phyloP scores from a whole-genome alignment of 1,284 basidiomycete genomes.

The Ceratobasidium sp. region DNA sequence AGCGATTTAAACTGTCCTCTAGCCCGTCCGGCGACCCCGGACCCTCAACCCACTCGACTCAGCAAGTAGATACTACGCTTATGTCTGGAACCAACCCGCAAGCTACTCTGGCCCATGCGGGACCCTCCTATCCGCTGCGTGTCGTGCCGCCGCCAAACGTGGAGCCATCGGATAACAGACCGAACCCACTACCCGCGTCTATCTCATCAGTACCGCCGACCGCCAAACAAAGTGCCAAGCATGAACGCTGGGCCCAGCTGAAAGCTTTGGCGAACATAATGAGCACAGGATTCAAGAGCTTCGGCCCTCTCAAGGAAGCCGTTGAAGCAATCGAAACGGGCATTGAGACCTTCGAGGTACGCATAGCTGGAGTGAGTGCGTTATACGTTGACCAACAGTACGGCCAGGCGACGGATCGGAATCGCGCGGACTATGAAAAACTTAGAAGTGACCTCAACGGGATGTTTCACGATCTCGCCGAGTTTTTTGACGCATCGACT shows the following conservation, averaged over 20 bases:
- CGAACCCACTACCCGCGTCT: too few relatives aligned
- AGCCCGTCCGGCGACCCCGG: too few relatives aligned
- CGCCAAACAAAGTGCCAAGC: neutral
- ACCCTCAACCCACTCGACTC: too few relatives aligned
- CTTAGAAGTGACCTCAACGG: neutral
- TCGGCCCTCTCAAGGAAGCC: neutral
- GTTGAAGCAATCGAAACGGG: neutral
- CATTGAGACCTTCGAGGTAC: conserved; percentile 14
- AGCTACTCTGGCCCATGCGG: too few relatives aligned
- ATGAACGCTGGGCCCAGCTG: neutral
- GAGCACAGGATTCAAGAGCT: neutral
- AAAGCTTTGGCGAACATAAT: neutral
- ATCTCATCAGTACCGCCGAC: too few relatives aligned
- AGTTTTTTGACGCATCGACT: neutral
- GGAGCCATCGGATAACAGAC: too few relatives aligned
- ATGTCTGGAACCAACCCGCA: too few relatives aligned
- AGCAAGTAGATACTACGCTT: too few relatives aligned
- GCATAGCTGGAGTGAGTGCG: neutral
- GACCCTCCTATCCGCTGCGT: too few relatives aligned
- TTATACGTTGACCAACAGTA: neutral
- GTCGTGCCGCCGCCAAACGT: too few relatives aligned
- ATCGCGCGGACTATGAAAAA: neutral
- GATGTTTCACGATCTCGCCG: neutral
- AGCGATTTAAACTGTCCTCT: too few relatives aligned
- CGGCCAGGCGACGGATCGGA: too few relatives aligned